These are phyloP conservation scores for Pseudogymnoascus verrucosus DNA, from an alignment of 2,329 filamentous ascomycete genomes.

Conservation along the genomic window DNA sequence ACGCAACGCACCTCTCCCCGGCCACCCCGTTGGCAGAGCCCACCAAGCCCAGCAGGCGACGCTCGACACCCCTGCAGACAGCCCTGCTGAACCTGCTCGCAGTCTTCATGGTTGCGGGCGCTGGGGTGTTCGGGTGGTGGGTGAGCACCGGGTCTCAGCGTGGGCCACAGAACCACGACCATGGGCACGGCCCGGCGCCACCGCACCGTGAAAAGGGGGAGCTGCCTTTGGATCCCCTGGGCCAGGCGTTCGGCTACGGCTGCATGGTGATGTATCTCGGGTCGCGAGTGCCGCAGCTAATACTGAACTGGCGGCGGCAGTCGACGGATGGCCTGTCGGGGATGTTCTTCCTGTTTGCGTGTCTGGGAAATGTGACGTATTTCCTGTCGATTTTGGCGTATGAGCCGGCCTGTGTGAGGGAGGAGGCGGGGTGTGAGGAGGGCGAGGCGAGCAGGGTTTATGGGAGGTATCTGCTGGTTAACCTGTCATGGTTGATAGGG, in stretches of 20 bases:
- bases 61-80: constrained; percentile 46
- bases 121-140: constrained; percentile 81
- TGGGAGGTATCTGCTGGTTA: constrained; percentile 76
- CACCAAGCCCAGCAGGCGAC: constrained; percentile 32
- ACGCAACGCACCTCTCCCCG: constrained; percentile 65
- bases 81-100: constrained; percentile 67
- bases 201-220: constrained; percentile 25
- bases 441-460: constrained; percentile 65
- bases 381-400: constrained; percentile 88
- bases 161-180: constrained; percentile 17
- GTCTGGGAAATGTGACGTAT: constrained; percentile 89
- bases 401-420: constrained; percentile 57
- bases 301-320: constrained; percentile 87
- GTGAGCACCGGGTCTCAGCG: constrained; percentile 44
- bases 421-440: constrained; percentile 42
- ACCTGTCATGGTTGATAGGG: constrained; percentile 82
- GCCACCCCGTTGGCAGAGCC: constrained; percentile 68
- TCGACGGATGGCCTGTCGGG: constrained; percentile 89
- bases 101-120: constrained; percentile 72
- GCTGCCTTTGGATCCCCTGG: constrained; percentile 45
- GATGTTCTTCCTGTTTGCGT: constrained; percentile 94
- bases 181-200: constrained; percentile 19
- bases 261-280: constrained; percentile 86
- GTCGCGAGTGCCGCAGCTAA: constrained; percentile 78
- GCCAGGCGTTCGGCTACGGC: constrained; percentile 89